Evolutionary conservation across 352 stramenopile genomes (phyloP), one percentile per base, ranked within the genome.

Genomic region (Pythium vanterpoolii): DNA sequence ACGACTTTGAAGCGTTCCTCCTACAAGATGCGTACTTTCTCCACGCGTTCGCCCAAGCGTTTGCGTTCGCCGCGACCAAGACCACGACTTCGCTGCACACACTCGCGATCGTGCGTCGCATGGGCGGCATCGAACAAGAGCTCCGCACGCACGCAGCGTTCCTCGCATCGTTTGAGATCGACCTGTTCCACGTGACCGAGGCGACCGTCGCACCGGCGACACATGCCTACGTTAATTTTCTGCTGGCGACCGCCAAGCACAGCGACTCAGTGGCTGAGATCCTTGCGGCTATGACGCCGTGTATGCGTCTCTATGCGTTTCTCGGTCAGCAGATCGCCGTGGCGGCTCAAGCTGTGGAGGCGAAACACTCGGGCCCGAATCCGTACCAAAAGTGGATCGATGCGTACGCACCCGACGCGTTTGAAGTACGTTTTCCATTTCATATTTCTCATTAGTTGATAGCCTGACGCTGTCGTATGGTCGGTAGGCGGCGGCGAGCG

Each of bases 21-120:
- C 60, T 79, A 47, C 76, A 86, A 64, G 76, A 86, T 60, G 74
- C 76, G 30, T 84, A 76, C 66, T 86, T 72, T 50, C 56, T 86
- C 19, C 59, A 77, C 24, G 74, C 64, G 5, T 86, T 86, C 52
- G 62, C 68, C 40, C 71, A 80, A 63, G 74, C 76, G 26, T 86
- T 80, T 57, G 76, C 72, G 50, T 60, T 66, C 36, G 74, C 74
- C 4, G 57, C 78, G 39, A 77, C 68, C 53, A 86, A 86, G 63
- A 69, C 68, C 5, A 42, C 47, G 23, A 48, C 64, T n/a, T 58
- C 70, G 42, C 34, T 48, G 31, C 68, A 80, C 48, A 61, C 66
- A 45, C 72, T 77, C 23, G 64, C 47, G 50, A 55, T 86, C 18
- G 69, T 86, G 27, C 52, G 62, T 2, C 61, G 78, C 42, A 81